These are phyloP conservation scores for Apiospora malaysiana DNA, from an alignment of 2,329 filamentous ascomycete species.

Conservation along the genomic window DNA sequence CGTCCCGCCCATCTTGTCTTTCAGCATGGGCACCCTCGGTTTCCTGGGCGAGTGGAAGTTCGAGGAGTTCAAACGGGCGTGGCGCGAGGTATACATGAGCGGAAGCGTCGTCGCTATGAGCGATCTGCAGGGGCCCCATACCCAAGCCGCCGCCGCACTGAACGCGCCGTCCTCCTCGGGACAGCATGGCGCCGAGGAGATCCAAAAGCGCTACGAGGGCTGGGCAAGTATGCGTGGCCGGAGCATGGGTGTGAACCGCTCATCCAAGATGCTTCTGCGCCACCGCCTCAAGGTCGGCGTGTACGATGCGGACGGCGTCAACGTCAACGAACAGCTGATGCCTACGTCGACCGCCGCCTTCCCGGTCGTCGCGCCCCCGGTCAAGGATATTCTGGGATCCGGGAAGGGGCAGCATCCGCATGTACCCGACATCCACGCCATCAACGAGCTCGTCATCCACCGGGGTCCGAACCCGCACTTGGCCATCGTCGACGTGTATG, in stretches of 20 bases:
- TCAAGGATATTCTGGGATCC: constrained; percentile 22
- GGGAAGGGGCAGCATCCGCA: constrained; percentile 25
- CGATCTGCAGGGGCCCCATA: constrained; percentile 48
- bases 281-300: constrained; percentile 88
- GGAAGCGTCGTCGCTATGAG: constrained; percentile 59
- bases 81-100: constrained; percentile 90
- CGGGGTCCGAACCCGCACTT: constrained; percentile 89
- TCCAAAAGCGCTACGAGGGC: constrained; percentile 38
- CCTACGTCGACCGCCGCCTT: constrained; percentile 53
- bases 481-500: constrained; percentile 88
- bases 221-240: constrained; percentile 83
- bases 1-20: constrained; percentile 90
- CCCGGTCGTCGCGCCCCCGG: constrained; percentile 32
- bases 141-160: constrained; percentile 33
- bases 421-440: constrained; percentile 66
- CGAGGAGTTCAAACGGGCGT: constrained; percentile 87
- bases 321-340: constrained; percentile 60
- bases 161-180: constrained; percentile 25
- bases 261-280: constrained; percentile 82
- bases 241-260: constrained; percentile 75
- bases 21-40: constrained; percentile 95
- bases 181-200: constrained; percentile 33
- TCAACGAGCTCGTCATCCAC: constrained; percentile 96
- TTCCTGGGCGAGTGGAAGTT: constrained; percentile 99
- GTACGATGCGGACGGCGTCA: constrained; percentile 71